A percentile compares a stretch with the other conserved stretches of the same genome.
These are phyloP conservation scores for Piper betle DNA, from an alignment of 164 flowering plant species.

Conservation along the genomic window DNA sequence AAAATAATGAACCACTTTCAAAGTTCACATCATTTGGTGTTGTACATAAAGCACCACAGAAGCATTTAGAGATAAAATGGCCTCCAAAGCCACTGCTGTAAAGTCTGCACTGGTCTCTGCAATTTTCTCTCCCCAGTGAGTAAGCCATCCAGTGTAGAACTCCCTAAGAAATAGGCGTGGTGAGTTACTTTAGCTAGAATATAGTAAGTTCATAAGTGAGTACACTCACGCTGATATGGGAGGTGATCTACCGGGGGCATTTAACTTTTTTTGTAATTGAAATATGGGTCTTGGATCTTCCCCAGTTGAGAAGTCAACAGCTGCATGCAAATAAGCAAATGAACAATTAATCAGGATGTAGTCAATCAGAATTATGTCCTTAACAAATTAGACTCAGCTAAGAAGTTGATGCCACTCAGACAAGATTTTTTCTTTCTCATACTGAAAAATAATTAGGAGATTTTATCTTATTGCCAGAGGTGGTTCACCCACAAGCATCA, in stretches of 20 bases:
- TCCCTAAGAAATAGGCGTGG: constrained; percentile 40
- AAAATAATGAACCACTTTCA: constrained; percentile 3
- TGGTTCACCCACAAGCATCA: constrained; percentile 10
- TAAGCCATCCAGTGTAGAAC: constrained; percentile 97
- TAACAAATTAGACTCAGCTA: no score
- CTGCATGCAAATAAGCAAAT: constrained; percentile 16
- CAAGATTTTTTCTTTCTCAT: not conserved
- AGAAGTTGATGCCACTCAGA: not conserved
- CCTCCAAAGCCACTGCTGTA: constrained; percentile 49
- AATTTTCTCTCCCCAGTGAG: constrained; percentile 87
- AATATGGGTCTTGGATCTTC: constrained; percentile 83
- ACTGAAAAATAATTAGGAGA: not conserved
- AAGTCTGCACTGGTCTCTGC: constrained; percentile 50
- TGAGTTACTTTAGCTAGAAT: not conserved
- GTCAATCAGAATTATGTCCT: not conserved
- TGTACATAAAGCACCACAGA: constrained; percentile 96
- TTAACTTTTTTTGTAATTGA: constrained; percentile 75
- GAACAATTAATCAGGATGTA: not conserved
- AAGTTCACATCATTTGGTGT: constrained; percentile 5
- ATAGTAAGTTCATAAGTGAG: not conserved
- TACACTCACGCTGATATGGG: constrained; percentile 39
- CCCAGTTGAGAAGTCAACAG: constrained; percentile 89
- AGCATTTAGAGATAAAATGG: constrained; percentile 65
- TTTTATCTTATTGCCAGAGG: not conserved
- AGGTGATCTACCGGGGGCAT: constrained; percentile 91